A percentile compares a stretch with the other conserved stretches of the same genome.
phyloP scores from a whole-genome alignment of 192 early-diverging fungal species.

The Coemansia sp. region DNA sequence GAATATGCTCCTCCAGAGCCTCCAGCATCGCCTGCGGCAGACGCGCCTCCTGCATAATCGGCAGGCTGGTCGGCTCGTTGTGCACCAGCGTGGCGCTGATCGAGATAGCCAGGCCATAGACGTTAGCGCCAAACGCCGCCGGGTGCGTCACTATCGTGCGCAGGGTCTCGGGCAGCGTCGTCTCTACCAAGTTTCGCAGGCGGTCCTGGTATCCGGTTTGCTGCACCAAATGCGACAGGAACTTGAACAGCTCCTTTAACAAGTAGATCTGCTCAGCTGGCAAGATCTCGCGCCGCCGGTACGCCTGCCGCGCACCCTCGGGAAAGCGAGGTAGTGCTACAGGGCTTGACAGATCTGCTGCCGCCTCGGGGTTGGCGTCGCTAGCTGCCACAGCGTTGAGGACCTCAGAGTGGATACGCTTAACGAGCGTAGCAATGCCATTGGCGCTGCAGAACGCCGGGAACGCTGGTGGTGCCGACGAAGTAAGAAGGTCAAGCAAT shows the following conservation, averaged over 20 bases:
- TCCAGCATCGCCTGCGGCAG: slow-evolving; percentile 83
- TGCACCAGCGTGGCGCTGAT: slow-evolving; percentile 96
- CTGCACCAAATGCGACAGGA: slow-evolving; percentile 93
- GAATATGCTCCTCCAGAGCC: slow-evolving; percentile 68
- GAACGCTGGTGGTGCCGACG: slow-evolving; percentile 71
- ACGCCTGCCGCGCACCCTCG: slow-evolving; percentile 37
- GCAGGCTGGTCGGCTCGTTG: slow-evolving; percentile 94
- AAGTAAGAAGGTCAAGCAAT: slow-evolving; percentile 83
- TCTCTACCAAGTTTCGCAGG: slow-evolving; percentile 93
- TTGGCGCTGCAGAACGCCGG: slow-evolving; percentile 78
- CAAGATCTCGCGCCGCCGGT: slow-evolving; percentile 55
- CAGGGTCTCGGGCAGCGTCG: slow-evolving; percentile 75
- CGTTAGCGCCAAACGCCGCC: slow-evolving; percentile 75
- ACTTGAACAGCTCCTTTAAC: slow-evolving; percentile 88
- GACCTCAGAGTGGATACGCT: slow-evolving; percentile 68
- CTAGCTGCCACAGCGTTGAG: slow-evolving; percentile 27
- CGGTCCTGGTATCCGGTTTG: slow-evolving; percentile 87
- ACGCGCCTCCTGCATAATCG: slow-evolving; percentile 91
- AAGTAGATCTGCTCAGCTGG: slow-evolving; percentile 74
- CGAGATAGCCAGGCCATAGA: slow-evolving; percentile 88
- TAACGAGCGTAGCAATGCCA: slow-evolving; percentile 77
- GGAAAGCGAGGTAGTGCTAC: slow-evolving; percentile 25
- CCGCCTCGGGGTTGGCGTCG: slow-evolving; percentile 28
- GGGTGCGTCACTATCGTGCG: slow-evolving; percentile 72
- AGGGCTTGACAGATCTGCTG: slow-evolving; percentile 46